These are phyloP conservation scores for Talaromyces nanjingensis DNA, from an alignment of 495 filamentous ascomycete genomes.

Conservation along the genomic window DNA sequence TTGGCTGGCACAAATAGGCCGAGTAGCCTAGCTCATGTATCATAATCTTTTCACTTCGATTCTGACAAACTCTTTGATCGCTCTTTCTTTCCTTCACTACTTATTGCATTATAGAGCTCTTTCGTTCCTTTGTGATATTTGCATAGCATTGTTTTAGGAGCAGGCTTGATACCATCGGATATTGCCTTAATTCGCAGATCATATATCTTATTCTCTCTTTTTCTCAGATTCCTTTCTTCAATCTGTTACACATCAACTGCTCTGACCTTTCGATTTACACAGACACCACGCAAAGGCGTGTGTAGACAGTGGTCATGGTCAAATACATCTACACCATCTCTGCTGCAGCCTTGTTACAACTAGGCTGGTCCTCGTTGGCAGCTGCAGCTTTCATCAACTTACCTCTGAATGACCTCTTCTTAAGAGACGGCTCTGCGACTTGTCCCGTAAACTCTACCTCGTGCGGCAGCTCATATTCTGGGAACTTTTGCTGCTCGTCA, in stretches of 20 bases:
- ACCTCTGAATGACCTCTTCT: conserved; percentile 1
- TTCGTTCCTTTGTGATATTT: not conserved
- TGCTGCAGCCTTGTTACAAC: not conserved
- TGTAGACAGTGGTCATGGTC: not conserved
- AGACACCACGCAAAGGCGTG: not conserved
- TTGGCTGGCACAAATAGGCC: conserved; percentile 1
- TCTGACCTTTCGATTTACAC: not conserved
- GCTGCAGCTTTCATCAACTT: not conserved
- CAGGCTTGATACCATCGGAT: not conserved
- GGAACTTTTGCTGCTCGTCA: conserved; percentile 68
- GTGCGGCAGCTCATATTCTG: conserved; percentile 53
- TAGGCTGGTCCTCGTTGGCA: conserved; percentile 7
- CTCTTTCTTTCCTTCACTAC: not conserved
- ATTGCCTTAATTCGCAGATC: conserved; percentile 1
- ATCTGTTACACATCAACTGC: not conserved
- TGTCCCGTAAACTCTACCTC: conserved; percentile 41
- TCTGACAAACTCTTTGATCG: not conserved
- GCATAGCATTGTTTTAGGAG: not conserved
- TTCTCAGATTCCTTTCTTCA: not conserved
- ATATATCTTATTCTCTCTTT: conserved; percentile 2
- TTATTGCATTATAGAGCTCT: not conserved
- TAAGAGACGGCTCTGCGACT: conserved; percentile 12
- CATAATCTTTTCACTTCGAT: not conserved
- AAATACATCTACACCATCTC: conserved; percentile 3
- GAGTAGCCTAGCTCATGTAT: not conserved